phyloP scores from a whole-genome alignment of 257 asterid genomes.

The Rauvolfia tetraphylla region DNA sequence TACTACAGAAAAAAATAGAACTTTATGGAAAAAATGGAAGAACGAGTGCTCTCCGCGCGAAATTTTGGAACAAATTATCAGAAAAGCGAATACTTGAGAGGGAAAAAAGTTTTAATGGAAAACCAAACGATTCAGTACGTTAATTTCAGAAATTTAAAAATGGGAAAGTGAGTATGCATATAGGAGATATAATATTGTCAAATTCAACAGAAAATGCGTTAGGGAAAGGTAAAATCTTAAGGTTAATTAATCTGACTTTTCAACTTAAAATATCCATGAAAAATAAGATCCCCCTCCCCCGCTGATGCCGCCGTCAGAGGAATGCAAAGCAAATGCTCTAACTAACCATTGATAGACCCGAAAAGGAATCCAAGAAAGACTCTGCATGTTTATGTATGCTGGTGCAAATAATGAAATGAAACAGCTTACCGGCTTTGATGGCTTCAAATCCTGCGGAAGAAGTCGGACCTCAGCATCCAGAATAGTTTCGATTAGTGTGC shows the following conservation, averaged over 20 bases:
- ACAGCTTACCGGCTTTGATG: conserved; percentile 1
- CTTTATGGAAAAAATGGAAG: background rate
- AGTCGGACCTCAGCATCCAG: background rate
- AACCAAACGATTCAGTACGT: background rate
- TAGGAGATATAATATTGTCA: background rate
- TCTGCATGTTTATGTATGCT: background rate
- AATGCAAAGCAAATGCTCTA: background rate
- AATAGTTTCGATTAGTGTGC: background rate
- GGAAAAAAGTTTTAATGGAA: background rate
- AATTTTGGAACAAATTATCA: background rate
- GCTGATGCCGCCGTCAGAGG: background rate
- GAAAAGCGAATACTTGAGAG: background rate
- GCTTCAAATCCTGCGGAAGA: background rate
- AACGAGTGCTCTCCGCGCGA: background rate
- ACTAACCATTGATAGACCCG: background rate
- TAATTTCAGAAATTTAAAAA: background rate
- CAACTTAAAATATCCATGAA: background rate
- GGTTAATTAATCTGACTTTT: background rate
- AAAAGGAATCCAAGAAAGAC: background rate
- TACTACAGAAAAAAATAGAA: background rate
- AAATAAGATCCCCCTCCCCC: background rate
- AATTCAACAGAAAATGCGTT: background rate
- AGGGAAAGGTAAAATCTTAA: background rate
- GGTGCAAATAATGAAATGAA: background rate
- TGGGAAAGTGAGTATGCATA: background rate